Evolutionary conservation across 2,329 filamentous ascomycete genomes (phyloP), one percentile per base, ranked within the genome.

Genomic region (Aspergillus nomiae): DNA sequence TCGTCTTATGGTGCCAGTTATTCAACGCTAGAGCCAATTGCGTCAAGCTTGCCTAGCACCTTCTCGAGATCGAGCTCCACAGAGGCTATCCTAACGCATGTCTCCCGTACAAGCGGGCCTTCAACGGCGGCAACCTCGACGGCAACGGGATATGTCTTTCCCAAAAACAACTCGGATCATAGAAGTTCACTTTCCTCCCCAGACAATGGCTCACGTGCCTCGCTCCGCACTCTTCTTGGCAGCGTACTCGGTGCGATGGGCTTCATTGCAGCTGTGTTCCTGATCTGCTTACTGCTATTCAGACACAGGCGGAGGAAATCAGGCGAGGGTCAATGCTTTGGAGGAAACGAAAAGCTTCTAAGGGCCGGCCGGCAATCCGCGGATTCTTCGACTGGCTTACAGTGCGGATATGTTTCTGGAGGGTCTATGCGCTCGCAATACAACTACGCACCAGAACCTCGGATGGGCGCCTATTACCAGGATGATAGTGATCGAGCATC

Each of bases 141-240:
- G 16, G 19, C 36, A 21, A 53, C 63, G 8, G 53, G 54, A 46
- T 41, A 30, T 19, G n/a, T 45, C n/a, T n/a, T 61, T n/a, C 61
- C 45, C 21, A 41, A 63, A 14, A 55, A 54, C n/a, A 43, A 38
- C n/a, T 53, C 61, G 12, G n/a, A 34, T 28, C 55, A 48, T 12
- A 34, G 41, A 16, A 34, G 24, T 34, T 41, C 64, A 41, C 46
- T 36, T 34, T 32, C n/a, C 12, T 59, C 62, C 26, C 34, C 62
- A 12, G 54, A 60, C 45, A 26, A 43, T n/a, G 41, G 34, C 43
- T n/a, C 41, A 32, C 30, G 46, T 10, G 54, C 59, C 30, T 58
- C 66, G 4, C 62, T 71, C 21, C 66, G 67, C n/a, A 61, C 63
- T 8, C 69, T 77, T 34, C 66, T 76, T 38, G 76, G 74, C 1